A percentile compares a stretch with the other conserved stretches of the same genome.
Conservation (phyloP, 2,329 filamentous ascomycete species). For the Cladosporium sp. region DNA sequence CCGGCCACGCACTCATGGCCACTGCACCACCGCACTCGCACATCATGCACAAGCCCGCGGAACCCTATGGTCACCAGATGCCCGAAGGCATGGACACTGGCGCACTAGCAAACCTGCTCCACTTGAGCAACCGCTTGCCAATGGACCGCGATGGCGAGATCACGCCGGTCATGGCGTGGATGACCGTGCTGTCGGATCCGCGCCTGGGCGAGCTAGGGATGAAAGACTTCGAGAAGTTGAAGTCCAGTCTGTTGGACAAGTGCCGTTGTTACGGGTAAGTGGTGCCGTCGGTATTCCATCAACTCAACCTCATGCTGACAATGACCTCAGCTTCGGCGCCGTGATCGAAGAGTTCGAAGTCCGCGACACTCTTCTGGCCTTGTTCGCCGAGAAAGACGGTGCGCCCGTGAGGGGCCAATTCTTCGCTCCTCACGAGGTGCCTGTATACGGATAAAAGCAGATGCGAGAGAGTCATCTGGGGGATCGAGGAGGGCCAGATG, state of each 20-base stretch:
- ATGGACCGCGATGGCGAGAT: conserved; percentile 75
- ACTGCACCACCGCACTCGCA: conserved; percentile 76
- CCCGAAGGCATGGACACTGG: conserved; percentile 71
- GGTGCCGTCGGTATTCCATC: not conserved
- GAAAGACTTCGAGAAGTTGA: conserved; percentile 70
- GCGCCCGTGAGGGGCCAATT: conserved; percentile 20
- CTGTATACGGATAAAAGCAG: conserved; percentile 16
- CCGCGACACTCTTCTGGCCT: conserved; percentile 71
- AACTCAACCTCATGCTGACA: not conserved
- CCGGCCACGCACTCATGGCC: conserved; percentile 89
- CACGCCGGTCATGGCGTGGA: conserved; percentile 94
- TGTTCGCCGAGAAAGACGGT: conserved; percentile 60
- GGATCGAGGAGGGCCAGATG: not conserved
- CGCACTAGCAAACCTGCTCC: conserved; percentile 77
- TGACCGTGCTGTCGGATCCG: conserved; percentile 72
- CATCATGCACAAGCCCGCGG: conserved; percentile 55
- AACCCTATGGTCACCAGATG: conserved; percentile 67
- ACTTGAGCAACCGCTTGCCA: conserved; percentile 78
- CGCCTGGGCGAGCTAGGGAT: conserved; percentile 62
- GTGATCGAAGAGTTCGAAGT: conserved; percentile 74
- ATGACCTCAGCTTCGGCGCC: conserved; percentile 58
- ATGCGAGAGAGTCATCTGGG: not conserved
- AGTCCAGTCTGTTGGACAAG: conserved; percentile 73
- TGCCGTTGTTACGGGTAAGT: conserved; percentile 89
- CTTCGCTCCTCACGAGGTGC: conserved; percentile 22